Conservation (phyloP, 2,329 filamentous ascomycete genomes). For the Eutypa lata region DNA sequence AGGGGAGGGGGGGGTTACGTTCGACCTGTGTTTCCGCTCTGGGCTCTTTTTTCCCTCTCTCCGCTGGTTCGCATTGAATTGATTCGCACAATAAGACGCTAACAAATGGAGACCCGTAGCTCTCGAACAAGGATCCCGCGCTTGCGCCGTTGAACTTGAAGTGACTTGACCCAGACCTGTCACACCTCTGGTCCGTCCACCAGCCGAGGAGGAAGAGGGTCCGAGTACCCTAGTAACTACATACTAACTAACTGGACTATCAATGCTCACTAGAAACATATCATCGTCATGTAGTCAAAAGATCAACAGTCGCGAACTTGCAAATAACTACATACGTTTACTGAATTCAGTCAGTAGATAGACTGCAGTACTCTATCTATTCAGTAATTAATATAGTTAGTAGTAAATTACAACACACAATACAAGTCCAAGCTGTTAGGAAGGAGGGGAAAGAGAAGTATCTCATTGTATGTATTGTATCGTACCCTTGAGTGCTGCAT, state of each 20-base stretch:
- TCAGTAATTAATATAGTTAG: too few species aligned
- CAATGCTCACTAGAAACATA: too few species aligned
- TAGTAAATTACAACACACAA: background rate
- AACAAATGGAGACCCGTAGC: background rate
- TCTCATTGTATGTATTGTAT: too few species aligned
- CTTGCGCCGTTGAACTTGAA: background rate
- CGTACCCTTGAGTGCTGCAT: too few species aligned
- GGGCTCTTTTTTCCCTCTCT: background rate
- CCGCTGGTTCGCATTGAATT: background rate
- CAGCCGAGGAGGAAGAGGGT: background rate
- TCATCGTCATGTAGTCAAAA: too few species aligned
- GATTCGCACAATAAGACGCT: background rate
- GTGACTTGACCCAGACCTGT: background rate
- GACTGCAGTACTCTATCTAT: too few species aligned
- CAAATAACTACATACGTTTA: too few species aligned
- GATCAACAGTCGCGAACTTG: too few species aligned
- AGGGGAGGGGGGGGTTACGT: background rate
- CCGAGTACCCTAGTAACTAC: background rate
- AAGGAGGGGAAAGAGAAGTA: too few species aligned
- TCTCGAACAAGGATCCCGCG: background rate
- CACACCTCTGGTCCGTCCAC: slow-evolving; percentile 1
- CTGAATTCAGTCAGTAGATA: too few species aligned
- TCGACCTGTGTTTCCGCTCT: background rate
- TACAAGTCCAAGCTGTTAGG: background rate
- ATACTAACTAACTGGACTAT: background rate